Evolutionary conservation across 139 green algal species (phyloP).

Genomic region (Micromonas pusilla): DNA sequence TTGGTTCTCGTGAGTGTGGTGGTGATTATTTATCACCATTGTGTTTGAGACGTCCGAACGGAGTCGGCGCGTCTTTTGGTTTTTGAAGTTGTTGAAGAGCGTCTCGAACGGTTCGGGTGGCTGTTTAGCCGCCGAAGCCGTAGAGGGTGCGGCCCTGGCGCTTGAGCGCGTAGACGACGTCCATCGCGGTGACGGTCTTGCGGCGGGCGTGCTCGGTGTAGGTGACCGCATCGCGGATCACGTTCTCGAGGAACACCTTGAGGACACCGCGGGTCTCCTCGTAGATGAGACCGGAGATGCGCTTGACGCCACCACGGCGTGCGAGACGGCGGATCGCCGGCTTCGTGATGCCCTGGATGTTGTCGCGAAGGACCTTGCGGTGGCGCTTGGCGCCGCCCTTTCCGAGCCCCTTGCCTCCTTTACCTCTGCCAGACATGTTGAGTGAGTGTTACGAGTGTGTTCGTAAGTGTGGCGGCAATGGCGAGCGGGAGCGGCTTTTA

Average conservation of each 20-base stretch:
- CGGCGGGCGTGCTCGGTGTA: conserved; percentile 93
- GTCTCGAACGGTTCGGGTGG: not conserved
- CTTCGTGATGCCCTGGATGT: conserved; percentile 95
- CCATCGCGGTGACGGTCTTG: conserved; percentile 94
- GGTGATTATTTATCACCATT: conserved; percentile 4
- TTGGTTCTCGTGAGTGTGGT: not conserved
- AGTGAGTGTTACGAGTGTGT: not conserved
- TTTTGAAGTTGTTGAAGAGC: not conserved
- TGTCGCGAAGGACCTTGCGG: conserved; percentile 69
- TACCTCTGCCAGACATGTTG: conserved; percentile 48
- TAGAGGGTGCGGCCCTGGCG: conserved; percentile 91
- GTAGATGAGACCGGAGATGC: conserved; percentile 82
- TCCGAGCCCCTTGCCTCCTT: conserved; percentile 52
- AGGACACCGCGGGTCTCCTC: conserved; percentile 69
- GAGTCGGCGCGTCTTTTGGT: not conserved
- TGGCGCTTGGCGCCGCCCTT: conserved; percentile 62
- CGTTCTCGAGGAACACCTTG: conserved; percentile 50
- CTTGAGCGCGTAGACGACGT: conserved; percentile 94
- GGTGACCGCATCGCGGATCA: conserved; percentile 79
- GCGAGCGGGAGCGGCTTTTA: not conserved
- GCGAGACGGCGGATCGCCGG: conserved; percentile 58
- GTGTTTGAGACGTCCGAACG: conserved; percentile 15
- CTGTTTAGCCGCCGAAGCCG: conserved; percentile 84
- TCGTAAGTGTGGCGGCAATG: not conserved
- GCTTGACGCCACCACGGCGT: conserved; percentile 44